Evolutionary conservation across 2,329 filamentous ascomycete genomes (phyloP), one percentile per base, ranked within the genome.

Genomic region (Fusarium stilboides): DNA sequence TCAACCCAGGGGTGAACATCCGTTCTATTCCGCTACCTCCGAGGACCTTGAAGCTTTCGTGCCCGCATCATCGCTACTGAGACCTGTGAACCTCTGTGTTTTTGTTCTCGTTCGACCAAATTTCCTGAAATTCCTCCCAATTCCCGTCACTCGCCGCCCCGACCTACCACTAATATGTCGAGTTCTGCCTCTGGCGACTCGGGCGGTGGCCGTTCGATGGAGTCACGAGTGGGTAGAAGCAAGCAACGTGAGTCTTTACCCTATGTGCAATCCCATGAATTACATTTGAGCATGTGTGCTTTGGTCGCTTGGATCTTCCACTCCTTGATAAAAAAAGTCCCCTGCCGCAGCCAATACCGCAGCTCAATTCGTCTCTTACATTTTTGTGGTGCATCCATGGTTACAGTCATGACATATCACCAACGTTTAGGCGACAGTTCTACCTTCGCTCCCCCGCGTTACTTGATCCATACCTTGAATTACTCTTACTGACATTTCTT

Each of bases 201-300:
- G 45, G 78, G 76, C 64, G 68, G 68, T 70, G 75, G 77, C 71
- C 87, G 87, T 74, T 82, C 87, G 53, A 91, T 91, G 89, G 86
- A 94, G 84, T 93, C 92, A 67, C 88, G 92, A 76, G 90, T 88
- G 56, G 92, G 92, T 75, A 87, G 93, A 78, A 90, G 85, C 77
- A 94, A 94, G 78, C 93, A 96, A 82, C 89, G 92, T 94, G 86
- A 89, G 91, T 92, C 49, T 62, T 60, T 61, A 62, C 36, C 49
- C 54, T 57, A 36, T 69, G 49, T 28, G 55, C 54, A 37, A 54
- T 57, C 19, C 54, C 42, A 22, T 54, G 46, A 28, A 47, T 47
- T 33, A 6, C 19, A 15, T 14, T 37, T 26, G 19, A 24, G 46
- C 20, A 46, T 60, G 19, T 33, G 28, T 22, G 15, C 54, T 44